Evolutionary conservation across 352 stramenopile species (phyloP).

Genomic region (Aphanomyces invadans): DNA sequence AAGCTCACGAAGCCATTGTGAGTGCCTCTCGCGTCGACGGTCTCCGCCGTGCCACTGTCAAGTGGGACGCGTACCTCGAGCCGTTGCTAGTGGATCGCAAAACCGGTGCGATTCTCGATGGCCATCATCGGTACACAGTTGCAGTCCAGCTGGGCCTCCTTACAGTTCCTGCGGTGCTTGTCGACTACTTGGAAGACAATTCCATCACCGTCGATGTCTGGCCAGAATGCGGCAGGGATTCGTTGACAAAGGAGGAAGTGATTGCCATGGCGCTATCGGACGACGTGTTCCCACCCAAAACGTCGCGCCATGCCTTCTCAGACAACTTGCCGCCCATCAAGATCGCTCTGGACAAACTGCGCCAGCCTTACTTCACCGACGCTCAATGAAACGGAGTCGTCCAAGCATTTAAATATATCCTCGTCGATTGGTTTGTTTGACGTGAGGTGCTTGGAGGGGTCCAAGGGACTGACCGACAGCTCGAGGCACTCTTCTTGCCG

Average conservation of each 20-base stretch:
- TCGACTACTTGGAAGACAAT: constrained; percentile 77
- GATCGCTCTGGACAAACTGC: constrained; percentile 54
- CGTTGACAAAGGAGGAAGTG: constrained; percentile 73
- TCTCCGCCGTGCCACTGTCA: constrained; percentile 59
- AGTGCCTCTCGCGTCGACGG: constrained; percentile 80
- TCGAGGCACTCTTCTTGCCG: too few relatives aligned
- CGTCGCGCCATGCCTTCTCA: constrained; percentile 77
- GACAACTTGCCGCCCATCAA: constrained; percentile 78
- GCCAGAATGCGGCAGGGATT: constrained; percentile 74
- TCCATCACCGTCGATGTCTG: constrained; percentile 81
- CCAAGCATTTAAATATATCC: neutral
- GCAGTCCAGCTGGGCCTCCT: constrained; percentile 57
- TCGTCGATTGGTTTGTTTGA: neutral
- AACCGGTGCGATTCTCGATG: constrained; percentile 74
- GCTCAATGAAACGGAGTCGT: neutral
- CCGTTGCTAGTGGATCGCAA: constrained; percentile 63
- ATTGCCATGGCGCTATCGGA: constrained; percentile 79
- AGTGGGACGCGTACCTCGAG: constrained; percentile 78
- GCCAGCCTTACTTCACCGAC: constrained; percentile 27
- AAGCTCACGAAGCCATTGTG: constrained; percentile 78
- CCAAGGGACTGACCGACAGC: too few relatives aligned
- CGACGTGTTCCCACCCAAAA: constrained; percentile 78
- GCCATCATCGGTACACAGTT: constrained; percentile 79
- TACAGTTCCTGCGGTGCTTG: constrained; percentile 65
- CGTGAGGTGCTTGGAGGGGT: too few relatives aligned